phyloP scores from a whole-genome alignment of 1,139 yeast species.

The Geotrichum klebahnii region DNA sequence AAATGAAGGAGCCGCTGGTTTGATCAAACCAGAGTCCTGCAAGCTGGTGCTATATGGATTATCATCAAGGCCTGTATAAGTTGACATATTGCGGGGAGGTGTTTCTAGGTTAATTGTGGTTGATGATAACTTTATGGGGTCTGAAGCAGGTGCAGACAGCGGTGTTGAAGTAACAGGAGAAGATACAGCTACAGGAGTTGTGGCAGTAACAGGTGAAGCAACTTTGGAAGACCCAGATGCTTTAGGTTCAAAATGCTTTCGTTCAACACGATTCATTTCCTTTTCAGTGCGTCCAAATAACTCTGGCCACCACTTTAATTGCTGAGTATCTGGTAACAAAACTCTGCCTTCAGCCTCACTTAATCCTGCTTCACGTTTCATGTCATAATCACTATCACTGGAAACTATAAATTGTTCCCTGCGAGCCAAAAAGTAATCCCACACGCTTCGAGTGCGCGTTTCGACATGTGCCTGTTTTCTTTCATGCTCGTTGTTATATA shows the following conservation, averaged over 20 bases:
- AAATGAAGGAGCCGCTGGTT: neutral
- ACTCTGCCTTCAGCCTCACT: conserved; percentile 41
- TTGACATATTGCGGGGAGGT: neutral
- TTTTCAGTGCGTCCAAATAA: conserved; percentile 71
- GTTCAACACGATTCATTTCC: conserved; percentile 57
- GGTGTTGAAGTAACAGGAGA: neutral
- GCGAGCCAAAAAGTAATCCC: conserved; percentile 89
- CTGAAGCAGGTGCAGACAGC: neutral
- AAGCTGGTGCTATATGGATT: neutral
- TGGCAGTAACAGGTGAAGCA: neutral
- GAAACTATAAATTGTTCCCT: conserved; percentile 56
- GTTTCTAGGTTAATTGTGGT: neutral
- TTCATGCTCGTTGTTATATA: conserved; percentile 71
- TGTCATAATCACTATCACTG: conserved; percentile 36
- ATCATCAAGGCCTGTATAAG: neutral
- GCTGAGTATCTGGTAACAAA: conserved; percentile 63
- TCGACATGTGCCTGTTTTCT: conserved; percentile 43
- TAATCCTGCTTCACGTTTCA: conserved; percentile 20
- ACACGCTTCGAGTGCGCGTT: conserved; percentile 66
- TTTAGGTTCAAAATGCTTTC: conserved; percentile 2
- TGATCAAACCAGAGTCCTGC: neutral
- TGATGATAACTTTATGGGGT: neutral
- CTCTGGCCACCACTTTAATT: conserved; percentile 84
- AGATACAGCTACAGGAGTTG: neutral
- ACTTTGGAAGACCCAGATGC: neutral